These are phyloP conservation scores for Crithidia thermophila DNA, from an alignment of 208 protist species.

Conservation along the genomic window DNA sequence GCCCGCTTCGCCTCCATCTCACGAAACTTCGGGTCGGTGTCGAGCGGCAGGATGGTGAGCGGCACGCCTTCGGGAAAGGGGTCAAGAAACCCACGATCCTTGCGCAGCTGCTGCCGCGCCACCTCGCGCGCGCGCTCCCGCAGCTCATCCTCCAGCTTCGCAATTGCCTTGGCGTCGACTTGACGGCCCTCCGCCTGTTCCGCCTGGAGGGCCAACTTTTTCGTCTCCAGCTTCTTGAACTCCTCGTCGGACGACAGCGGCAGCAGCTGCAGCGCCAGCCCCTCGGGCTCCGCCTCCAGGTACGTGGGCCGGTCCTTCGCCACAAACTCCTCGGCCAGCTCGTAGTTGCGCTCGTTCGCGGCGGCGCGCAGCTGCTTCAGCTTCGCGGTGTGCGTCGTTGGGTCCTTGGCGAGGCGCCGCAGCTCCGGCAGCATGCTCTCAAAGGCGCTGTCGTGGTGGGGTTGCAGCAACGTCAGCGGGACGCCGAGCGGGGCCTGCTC, in stretches of 20 bases:
- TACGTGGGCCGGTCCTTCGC: conserved; percentile 60
- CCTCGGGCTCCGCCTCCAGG: conserved; percentile 59
- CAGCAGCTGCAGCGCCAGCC: conserved; percentile 49
- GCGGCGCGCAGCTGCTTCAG: conserved; percentile 47
- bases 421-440: conserved; percentile 52
- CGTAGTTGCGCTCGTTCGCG: conserved; percentile 47
- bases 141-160: conserved; percentile 54
- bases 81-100: conserved; percentile 70
- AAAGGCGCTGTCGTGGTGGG: conserved; percentile 58
- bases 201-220: conserved; percentile 42
- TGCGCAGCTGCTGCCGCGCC: conserved; percentile 49
- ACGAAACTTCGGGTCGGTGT: conserved; percentile 61
- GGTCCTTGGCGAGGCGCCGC: conserved; percentile 69
- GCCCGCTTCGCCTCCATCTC: conserved; percentile 65
- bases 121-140: conserved; percentile 58
- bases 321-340: conserved; percentile 61
- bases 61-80: conserved; percentile 61
- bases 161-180: conserved; percentile 34
- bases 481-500: conserved; percentile 63
- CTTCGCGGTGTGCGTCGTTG: conserved; percentile 46
- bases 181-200: conserved; percentile 27
- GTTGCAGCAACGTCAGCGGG: conserved; percentile 65
- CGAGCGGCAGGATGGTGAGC: conserved; percentile 59
- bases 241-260: conserved; percentile 54
- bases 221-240: conserved; percentile 63